Evolutionary conservation across 495 filamentous ascomycete genomes (phyloP).

Genomic region (Platismatia glauca): DNA sequence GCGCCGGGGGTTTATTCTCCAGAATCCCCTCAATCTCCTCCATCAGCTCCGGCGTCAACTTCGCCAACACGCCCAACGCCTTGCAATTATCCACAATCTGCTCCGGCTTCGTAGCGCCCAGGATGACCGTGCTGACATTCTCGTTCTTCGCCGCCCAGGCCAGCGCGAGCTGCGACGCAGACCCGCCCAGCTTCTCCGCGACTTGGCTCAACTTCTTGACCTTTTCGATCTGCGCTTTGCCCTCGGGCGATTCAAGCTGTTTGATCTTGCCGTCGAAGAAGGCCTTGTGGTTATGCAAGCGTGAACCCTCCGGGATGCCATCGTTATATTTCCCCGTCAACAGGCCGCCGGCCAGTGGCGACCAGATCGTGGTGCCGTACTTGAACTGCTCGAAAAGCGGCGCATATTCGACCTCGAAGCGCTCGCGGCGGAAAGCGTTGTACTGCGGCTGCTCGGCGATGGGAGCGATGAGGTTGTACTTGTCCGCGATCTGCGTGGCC

Average conservation of each 20-base stretch:
- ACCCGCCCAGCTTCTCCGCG: slow-evolving; percentile 57
- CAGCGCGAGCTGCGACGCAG: slow-evolving; percentile 57
- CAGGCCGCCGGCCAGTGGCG: slow-evolving; percentile 61
- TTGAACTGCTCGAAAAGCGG: slow-evolving; percentile 55
- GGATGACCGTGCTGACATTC: slow-evolving; percentile 66
- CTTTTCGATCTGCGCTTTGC: slow-evolving; percentile 25
- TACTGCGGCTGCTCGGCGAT: slow-evolving; percentile 81
- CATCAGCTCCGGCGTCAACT: slow-evolving; percentile 47
- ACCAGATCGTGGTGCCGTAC: slow-evolving; percentile 65
- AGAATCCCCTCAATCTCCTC: slow-evolving; percentile 40
- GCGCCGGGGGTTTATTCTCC: slow-evolving; percentile 7
- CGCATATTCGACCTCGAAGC: slow-evolving; percentile 68
- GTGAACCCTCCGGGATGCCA: slow-evolving; percentile 35
- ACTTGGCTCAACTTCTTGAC: slow-evolving; percentile 33
- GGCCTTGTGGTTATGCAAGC: slow-evolving; percentile 37
- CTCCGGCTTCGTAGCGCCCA: slow-evolving; percentile 60
- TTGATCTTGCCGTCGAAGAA: slow-evolving; percentile 29
- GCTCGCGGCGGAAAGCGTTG: slow-evolving; percentile 62
- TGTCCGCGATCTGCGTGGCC: slow-evolving; percentile 66
- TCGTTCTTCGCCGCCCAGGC: slow-evolving; percentile 76
- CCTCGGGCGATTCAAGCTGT: slow-evolving; percentile 25
- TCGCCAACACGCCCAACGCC: slow-evolving; percentile 50
- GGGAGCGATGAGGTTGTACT: slow-evolving; percentile 68
- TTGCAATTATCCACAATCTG: slow-evolving; percentile 65
- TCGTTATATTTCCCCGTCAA: slow-evolving; percentile 79